Conservation (phyloP, 73 alveolate genomes). For the Diophrys appendiculata region DNA sequence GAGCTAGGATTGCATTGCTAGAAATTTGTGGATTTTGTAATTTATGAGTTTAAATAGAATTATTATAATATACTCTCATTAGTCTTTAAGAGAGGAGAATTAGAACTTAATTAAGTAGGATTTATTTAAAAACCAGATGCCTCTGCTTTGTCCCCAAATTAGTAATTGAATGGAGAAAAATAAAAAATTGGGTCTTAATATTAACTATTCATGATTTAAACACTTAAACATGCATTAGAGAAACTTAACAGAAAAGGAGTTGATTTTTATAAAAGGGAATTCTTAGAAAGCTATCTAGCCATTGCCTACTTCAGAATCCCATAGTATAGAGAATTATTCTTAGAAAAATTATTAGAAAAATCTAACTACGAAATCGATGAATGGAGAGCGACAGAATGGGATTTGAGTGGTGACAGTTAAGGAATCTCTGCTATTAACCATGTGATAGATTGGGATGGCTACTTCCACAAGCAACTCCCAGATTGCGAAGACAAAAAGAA, state of each 20-base stretch:
- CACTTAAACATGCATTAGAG: slow-evolving; percentile 29
- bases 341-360: slow-evolving; percentile 34
- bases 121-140: not conserved
- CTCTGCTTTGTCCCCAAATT: not conserved
- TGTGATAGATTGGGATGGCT: slow-evolving; percentile 79
- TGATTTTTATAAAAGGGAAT: slow-evolving; percentile 74
- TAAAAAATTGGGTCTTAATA: slow-evolving; percentile 15
- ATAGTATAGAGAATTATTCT: slow-evolving; percentile 40
- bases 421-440: slow-evolving; percentile 7
- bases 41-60: slow-evolving; percentile 33
- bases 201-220: not conserved
- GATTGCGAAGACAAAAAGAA: slow-evolving; percentile 35
- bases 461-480: slow-evolving; percentile 67
- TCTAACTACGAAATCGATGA: slow-evolving; percentile 42
- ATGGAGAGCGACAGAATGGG: slow-evolving; percentile 59
- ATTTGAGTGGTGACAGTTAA: not conserved
- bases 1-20: slow-evolving; percentile 54
- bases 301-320: slow-evolving; percentile 75
- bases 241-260: slow-evolving; percentile 76
- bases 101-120: slow-evolving; percentile 45
- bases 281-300: slow-evolving; percentile 67
- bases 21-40: slow-evolving; percentile 49
- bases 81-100: slow-evolving; percentile 55
- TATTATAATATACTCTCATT: slow-evolving; percentile 33
- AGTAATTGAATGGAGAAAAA: not conserved